Conservation (phyloP, 2,329 filamentous ascomycete genomes). For the Aspergillus sp. region DNA sequence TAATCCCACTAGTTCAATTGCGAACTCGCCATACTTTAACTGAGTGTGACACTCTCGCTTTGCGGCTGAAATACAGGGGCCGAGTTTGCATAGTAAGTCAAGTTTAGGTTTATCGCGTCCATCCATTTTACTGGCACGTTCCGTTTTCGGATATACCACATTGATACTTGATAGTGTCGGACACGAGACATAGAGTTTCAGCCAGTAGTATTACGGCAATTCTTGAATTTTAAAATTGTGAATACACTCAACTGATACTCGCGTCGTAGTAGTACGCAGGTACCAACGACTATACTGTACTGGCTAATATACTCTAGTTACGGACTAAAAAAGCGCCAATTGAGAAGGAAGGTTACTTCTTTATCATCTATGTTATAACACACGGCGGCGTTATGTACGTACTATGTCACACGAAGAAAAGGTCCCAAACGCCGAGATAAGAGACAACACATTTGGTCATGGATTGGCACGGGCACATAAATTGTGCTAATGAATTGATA, state of each 20-base stretch:
- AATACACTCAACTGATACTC: no score
- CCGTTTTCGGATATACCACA: no score
- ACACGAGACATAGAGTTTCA: no score
- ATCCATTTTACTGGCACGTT: no score
- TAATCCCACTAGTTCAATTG: not conserved
- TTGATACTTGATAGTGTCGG: no score
- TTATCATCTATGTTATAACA: conserved; percentile 15
- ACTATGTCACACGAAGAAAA: conserved; percentile 29
- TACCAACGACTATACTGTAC: no score
- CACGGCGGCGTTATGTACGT: conserved; percentile 19
- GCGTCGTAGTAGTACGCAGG: no score
- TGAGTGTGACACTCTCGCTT: not conserved
- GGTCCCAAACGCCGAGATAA: conserved; percentile 28
- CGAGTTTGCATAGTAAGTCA: no score
- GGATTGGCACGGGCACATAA: conserved; percentile 21
- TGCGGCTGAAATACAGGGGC: no score
- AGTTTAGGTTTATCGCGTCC: no score
- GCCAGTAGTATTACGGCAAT: no score
- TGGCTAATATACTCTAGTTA: not conserved
- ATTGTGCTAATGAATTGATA: conserved; percentile 24
- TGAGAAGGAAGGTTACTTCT: not conserved
- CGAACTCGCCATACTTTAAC: not conserved
- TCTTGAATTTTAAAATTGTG: no score
- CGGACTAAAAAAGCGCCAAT: not conserved
- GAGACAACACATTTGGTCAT: conserved; percentile 12